Conservation (phyloP, 2,329 filamentous ascomycete species). For the Calycina marina region DNA sequence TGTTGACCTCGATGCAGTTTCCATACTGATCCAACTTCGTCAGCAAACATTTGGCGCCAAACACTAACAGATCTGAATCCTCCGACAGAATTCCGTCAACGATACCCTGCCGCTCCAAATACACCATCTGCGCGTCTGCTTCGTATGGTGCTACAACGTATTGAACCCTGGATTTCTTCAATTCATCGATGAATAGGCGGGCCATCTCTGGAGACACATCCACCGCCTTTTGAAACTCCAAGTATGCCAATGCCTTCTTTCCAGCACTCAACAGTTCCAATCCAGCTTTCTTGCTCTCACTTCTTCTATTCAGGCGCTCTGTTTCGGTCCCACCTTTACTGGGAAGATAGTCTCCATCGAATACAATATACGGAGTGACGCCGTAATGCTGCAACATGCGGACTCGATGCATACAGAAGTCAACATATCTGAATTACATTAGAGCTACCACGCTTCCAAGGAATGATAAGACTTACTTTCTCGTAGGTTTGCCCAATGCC, state of each 20-base stretch:
- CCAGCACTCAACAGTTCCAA: slow-evolving; percentile 71
- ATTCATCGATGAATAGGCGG: slow-evolving; percentile 73
- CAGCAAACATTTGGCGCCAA: slow-evolving; percentile 77
- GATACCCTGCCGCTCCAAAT: slow-evolving; percentile 73
- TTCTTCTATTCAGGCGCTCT: slow-evolving; percentile 58
- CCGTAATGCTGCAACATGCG: slow-evolving; percentile 91
- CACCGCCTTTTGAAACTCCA: slow-evolving; percentile 86
- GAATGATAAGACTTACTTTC: slow-evolving; percentile 45
- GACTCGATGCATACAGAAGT: slow-evolving; percentile 80
- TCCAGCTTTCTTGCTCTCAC: slow-evolving; percentile 62
- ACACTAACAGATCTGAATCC: slow-evolving; percentile 91
- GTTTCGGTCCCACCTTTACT: slow-evolving; percentile 84
- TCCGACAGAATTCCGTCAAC: slow-evolving; percentile 86
- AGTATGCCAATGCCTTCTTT: slow-evolving; percentile 63
- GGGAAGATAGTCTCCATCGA: slow-evolving; percentile 88
- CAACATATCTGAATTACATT: slow-evolving; percentile 52
- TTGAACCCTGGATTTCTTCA: slow-evolving; percentile 65
- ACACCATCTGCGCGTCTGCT: slow-evolving; percentile 92
- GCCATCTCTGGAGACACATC: slow-evolving; percentile 97
- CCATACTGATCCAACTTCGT: slow-evolving; percentile 94
- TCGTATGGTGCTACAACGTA: slow-evolving; percentile 96
- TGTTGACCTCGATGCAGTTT: slow-evolving; percentile 81
- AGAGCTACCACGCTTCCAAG: background rate
- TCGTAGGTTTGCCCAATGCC: slow-evolving; percentile 74
- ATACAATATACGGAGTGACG: slow-evolving; percentile 86